Percentiles rank a stretch among this genome's conserved stretches.
Conservation (phyloP, 2,329 filamentous ascomycete species). For the Colletotrichum tropicicola region DNA sequence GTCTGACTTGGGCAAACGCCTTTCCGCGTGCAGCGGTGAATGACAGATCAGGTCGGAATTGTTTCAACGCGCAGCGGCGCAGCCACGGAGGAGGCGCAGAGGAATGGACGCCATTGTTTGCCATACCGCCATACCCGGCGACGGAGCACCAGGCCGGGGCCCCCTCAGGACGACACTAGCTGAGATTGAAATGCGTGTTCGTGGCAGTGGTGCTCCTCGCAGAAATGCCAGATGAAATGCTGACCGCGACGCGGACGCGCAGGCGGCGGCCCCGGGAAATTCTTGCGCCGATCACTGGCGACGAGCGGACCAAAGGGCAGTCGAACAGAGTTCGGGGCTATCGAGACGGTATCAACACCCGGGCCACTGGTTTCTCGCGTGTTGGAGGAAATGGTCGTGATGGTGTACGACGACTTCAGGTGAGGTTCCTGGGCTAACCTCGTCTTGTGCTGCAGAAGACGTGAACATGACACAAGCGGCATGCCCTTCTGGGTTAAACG, state of each 20-base stretch:
- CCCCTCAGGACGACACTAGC: not conserved
- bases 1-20: not conserved
- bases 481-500: not conserved
- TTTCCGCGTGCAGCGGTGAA: constrained; percentile 3
- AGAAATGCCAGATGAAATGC: not conserved
- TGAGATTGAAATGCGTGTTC: not conserved
- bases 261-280: not conserved
- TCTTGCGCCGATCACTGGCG: not conserved
- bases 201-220: not conserved
- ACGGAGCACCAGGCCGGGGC: not conserved
- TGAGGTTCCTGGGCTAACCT: not conserved
- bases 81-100: not conserved
- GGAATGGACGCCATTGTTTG: not conserved
- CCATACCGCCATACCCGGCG: not conserved
- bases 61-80: not conserved
- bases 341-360: not conserved
- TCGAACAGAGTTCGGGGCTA: not conserved
- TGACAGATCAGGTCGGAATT: constrained; percentile 3
- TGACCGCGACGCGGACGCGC: constrained; percentile 1
- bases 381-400: not conserved
- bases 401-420: not conserved
- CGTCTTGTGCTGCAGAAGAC: not conserved
- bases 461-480: not conserved
- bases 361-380: not conserved
- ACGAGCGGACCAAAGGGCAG: not conserved